phyloP scores from a whole-genome alignment of 2,329 filamentous ascomycete species.

The Trichoderma gracile region DNA sequence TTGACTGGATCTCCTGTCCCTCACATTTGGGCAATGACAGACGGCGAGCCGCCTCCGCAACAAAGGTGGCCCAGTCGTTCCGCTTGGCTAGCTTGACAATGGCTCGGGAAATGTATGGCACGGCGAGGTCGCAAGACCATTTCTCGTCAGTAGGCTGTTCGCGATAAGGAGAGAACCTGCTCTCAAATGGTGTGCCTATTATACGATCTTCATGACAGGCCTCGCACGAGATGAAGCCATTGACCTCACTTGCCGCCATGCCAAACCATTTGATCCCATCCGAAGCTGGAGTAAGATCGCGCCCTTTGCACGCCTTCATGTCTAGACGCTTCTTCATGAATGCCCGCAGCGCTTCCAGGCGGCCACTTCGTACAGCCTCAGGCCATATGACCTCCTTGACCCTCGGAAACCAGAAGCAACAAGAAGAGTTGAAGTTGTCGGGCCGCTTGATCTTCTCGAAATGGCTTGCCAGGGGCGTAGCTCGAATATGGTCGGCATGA shows the following conservation, averaged over 20 bases:
- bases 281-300: slow-evolving; percentile 25
- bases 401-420: slow-evolving; percentile 36
- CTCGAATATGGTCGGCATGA: slow-evolving; percentile 41
- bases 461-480: slow-evolving; percentile 33
- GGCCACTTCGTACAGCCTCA: slow-evolving; percentile 34
- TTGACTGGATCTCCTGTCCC: slow-evolving; percentile 31
- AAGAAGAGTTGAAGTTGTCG: slow-evolving; percentile 37
- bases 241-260: slow-evolving; percentile 34
- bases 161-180: slow-evolving; percentile 33
- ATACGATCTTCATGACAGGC: slow-evolving; percentile 43
- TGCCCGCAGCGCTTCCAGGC: slow-evolving; percentile 31
- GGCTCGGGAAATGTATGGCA: slow-evolving; percentile 33
- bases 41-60: slow-evolving; percentile 30
- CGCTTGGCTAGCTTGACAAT: slow-evolving; percentile 29
- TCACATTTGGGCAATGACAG: slow-evolving; percentile 36
- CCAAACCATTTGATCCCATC: slow-evolving; percentile 40
- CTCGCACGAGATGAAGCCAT: slow-evolving; percentile 41
- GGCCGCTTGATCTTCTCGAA: slow-evolving; percentile 36
- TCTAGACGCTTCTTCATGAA: slow-evolving; percentile 36
- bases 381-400: slow-evolving; percentile 41
- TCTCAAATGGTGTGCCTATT: slow-evolving; percentile 34
- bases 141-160: slow-evolving; percentile 33
- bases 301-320: slow-evolving; percentile 37
- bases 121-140: slow-evolving; percentile 40
- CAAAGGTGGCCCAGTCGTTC: slow-evolving; percentile 38